These are phyloP conservation scores for Periglandula ipomoeae DNA, from an alignment of 2,329 filamentous ascomycete species.

Conservation along the genomic window DNA sequence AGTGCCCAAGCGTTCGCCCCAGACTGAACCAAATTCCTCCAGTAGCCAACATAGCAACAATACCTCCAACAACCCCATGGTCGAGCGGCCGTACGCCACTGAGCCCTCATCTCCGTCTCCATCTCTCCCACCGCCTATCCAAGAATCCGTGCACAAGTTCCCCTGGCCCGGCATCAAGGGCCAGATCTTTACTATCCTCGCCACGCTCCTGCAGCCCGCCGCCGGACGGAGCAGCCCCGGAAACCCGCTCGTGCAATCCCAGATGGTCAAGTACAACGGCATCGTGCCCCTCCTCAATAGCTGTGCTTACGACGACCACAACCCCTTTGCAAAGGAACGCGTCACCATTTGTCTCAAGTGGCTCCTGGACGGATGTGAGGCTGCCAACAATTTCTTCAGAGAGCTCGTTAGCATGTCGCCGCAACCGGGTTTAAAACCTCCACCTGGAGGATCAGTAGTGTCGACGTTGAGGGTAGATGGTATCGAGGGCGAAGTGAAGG, in stretches of 20 bases:
- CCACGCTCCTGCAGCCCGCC: conserved; percentile 80
- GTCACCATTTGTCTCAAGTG: conserved; percentile 84
- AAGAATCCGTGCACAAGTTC: conserved; percentile 57
- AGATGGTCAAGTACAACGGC: conserved; percentile 76
- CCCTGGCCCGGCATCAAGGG: conserved; percentile 75
- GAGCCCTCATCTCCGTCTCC: conserved; percentile 18
- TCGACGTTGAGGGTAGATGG: conserved; percentile 45
- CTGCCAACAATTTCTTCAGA: conserved; percentile 62
- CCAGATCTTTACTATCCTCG: conserved; percentile 82
- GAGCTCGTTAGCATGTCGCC: conserved; percentile 45
- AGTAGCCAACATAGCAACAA: conserved; percentile 17
- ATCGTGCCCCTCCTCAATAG: conserved; percentile 83
- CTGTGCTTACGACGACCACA: conserved; percentile 85
- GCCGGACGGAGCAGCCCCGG: conserved; percentile 49
- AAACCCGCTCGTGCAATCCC: conserved; percentile 71
- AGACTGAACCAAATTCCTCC: conserved; percentile 19
- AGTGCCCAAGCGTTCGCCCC: conserved; percentile 22
- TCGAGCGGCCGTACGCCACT: conserved; percentile 56
- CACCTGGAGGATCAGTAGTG: conserved; percentile 24
- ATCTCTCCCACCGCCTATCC: conserved; percentile 37
- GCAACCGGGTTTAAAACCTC: conserved; percentile 27
- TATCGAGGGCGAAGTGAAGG: conserved; percentile 46
- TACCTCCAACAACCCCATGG: conserved; percentile 24
- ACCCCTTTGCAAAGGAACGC: conserved; percentile 88
- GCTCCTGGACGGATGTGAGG: conserved; percentile 64